A percentile compares a stretch with the other conserved stretches of the same genome.
Conservation (phyloP, 78 protist species). For the Thecamonas trahens region DNA sequence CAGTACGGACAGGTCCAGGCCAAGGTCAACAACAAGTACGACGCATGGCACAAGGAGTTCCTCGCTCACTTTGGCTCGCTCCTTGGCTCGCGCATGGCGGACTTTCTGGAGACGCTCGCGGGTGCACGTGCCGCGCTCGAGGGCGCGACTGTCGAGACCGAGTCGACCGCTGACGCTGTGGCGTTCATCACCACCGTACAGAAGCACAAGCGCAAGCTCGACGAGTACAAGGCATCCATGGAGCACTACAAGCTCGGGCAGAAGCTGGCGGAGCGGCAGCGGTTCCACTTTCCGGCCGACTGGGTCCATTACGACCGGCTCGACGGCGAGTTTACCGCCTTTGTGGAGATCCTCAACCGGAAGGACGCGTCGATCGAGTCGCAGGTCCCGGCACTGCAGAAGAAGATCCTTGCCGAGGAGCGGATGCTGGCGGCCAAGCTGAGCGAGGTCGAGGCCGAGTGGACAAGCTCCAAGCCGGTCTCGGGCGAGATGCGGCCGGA, state of each 20-base stretch:
- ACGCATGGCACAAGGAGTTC: constrained; percentile 77
- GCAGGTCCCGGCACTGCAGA: neutral
- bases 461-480: constrained; percentile 56
- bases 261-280: constrained; percentile 48
- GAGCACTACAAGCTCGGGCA: constrained; percentile 46
- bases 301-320: constrained; percentile 77
- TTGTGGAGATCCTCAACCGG: constrained; percentile 36
- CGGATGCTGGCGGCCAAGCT: constrained; percentile 1
- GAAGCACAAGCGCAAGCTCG: constrained; percentile 40
- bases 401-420: constrained; percentile 37
- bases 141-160: constrained; percentile 53
- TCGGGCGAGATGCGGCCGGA: constrained; percentile 48
- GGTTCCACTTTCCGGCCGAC: constrained; percentile 71
- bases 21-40: constrained; percentile 74
- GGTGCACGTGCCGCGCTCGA: constrained; percentile 60
- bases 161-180: constrained; percentile 72
- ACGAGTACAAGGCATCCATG: constrained; percentile 39
- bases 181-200: constrained; percentile 55
- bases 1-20: constrained; percentile 81
- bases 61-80: constrained; percentile 50
- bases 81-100: constrained; percentile 35
- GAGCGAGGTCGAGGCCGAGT: neutral
- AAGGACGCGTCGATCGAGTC: constrained; percentile 13
- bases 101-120: constrained; percentile 15
- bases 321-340: constrained; percentile 72